Base-by-base conservation (phyloP, 306 rosid species). In the Styphnolobium japonicum region DNA sequence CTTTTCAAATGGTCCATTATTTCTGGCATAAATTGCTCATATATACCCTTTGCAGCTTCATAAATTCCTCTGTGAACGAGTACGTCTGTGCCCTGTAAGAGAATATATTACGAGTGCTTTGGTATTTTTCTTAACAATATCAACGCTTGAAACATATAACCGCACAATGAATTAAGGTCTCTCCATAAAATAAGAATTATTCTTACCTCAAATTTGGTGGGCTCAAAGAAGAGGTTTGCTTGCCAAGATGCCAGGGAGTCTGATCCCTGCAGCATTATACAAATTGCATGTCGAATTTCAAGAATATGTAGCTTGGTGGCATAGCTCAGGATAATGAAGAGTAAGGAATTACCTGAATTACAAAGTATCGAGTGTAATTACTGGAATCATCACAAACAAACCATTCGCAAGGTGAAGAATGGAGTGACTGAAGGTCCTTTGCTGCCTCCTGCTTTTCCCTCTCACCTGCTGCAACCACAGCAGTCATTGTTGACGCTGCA, bases 401-500 rank as follows among this genome's bases (percentile, higher is more conserved):
- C 98, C 98, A 95, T 83, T 95, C 98, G 66, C 98, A 95, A 51
- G 98, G 98, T 25, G 97, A 90, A 19, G 97, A 92, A 40, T 95
- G 92, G 37, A 86, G 89, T 27, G 98, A 92, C 83, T 87, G 98
- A 33, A 95, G 98, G 68, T 81, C 89, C 52, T 86, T 81, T 3
- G 98, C 98, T 34, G 97, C 86, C 81, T 92, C 96, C 73, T 87
- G 97, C 37, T 83, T 92, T 83, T 87, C 86, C 84, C 11, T 84
- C 89, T 95, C 98, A 18, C 91, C 96, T 2, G 97, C 97, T 4
- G 98, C 98, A 73, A 95, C 95, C 70, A 93, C 88, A 14, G 88
- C 83, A 10, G 98, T 93, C 98, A 93, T 90, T n/a, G 97, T 90
- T 58, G 98, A 91, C 1, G 98, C 95, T 8, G 95, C 92, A 64